phyloP scores from a whole-genome alignment of 2,329 filamentous ascomycete species.

The Arthroderma sp. region DNA sequence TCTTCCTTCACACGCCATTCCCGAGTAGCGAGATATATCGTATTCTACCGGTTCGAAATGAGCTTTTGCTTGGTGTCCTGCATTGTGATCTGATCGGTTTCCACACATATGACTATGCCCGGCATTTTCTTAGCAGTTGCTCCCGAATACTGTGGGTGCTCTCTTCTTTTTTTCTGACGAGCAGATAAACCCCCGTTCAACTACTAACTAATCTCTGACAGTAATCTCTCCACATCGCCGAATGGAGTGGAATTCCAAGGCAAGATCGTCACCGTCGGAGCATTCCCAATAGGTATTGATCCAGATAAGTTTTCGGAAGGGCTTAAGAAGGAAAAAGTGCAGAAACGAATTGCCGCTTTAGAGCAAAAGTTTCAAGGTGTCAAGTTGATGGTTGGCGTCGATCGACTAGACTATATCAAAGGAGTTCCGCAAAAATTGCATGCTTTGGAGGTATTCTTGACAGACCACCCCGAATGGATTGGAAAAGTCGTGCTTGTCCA shows the following conservation, averaged over 20 bases:
- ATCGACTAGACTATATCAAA: slow-evolving; percentile 97
- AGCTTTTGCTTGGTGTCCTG: slow-evolving; percentile 72
- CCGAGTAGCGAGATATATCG: slow-evolving; percentile 94
- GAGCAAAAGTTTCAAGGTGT: slow-evolving; percentile 88
- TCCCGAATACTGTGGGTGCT: slow-evolving; percentile 69
- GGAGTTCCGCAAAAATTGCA: slow-evolving; percentile 96
- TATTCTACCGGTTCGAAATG: slow-evolving; percentile 82
- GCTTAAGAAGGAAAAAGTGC: slow-evolving; percentile 69
- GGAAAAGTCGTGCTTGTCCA: slow-evolving; percentile 94
- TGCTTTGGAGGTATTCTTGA: slow-evolving; percentile 89
- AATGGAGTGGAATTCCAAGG: slow-evolving; percentile 87
- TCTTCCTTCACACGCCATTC: slow-evolving; percentile 96
- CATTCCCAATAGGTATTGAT: slow-evolving; percentile 95
- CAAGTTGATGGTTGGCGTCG: slow-evolving; percentile 92
- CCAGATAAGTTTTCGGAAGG: slow-evolving; percentile 92
- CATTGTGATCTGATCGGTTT: slow-evolving; percentile 94
- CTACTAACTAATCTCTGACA: slow-evolving; percentile 13
- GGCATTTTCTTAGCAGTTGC: slow-evolving; percentile 92
- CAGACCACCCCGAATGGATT: slow-evolving; percentile 95
- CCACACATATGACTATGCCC: slow-evolving; percentile 97
- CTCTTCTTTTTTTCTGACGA: neutral
- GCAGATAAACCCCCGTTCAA: neutral
- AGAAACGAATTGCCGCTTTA: slow-evolving; percentile 72
- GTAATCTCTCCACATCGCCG: slow-evolving; percentile 55
- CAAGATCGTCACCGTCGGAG: slow-evolving; percentile 79